A percentile compares a stretch with the other conserved stretches of the same genome.
Evolutionary conservation across 306 rosid genomes (phyloP).

Genomic region (Dalbergia oliveri): DNA sequence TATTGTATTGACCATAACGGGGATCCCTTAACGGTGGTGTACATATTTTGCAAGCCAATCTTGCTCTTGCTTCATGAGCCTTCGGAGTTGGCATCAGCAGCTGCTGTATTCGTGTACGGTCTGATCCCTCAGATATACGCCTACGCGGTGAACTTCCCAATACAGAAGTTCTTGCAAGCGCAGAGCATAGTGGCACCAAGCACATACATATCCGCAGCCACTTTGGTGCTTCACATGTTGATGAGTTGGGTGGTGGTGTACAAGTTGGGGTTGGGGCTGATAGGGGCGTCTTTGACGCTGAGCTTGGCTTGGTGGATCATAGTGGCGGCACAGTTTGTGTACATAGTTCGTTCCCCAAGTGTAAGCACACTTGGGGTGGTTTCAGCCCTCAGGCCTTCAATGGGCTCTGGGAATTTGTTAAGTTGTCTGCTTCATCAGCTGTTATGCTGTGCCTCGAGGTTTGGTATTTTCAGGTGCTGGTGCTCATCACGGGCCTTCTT

Average conservation of each 20-base stretch:
- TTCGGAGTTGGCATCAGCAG: slow-evolving; percentile 50
- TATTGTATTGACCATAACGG: slow-evolving; percentile 60
- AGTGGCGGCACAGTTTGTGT: slow-evolving; percentile 64
- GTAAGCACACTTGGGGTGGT: slow-evolving; percentile 67
- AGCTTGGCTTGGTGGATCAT: slow-evolving; percentile 86
- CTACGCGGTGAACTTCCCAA: slow-evolving; percentile 80
- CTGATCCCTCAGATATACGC: slow-evolving; percentile 82
- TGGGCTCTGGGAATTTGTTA: slow-evolving; percentile 60
- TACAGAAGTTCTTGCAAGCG: slow-evolving; percentile 78
- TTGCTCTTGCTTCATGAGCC: slow-evolving; percentile 60
- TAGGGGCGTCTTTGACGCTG: slow-evolving; percentile 67
- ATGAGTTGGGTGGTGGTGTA: slow-evolving; percentile 69
- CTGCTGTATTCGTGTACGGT: slow-evolving; percentile 69
- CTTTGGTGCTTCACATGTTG: slow-evolving; percentile 54
- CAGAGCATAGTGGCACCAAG: slow-evolving; percentile 79
- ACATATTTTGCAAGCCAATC: slow-evolving; percentile 58
- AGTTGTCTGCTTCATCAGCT: slow-evolving; percentile 70
- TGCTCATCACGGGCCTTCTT: slow-evolving; percentile 73
- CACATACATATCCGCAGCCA: slow-evolving; percentile 61
- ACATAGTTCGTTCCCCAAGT: slow-evolving; percentile 43
- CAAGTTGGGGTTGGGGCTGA: slow-evolving; percentile 58
- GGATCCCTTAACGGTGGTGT: slow-evolving; percentile 53
- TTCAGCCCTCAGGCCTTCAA: slow-evolving; percentile 59
- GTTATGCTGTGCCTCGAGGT: slow-evolving; percentile 84
- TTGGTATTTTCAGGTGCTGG: slow-evolving; percentile 78